Evolutionary conservation across 306 rosid species (phyloP), one percentile per base, ranked within the genome.

Genomic region (Arachis stenosperma): DNA sequence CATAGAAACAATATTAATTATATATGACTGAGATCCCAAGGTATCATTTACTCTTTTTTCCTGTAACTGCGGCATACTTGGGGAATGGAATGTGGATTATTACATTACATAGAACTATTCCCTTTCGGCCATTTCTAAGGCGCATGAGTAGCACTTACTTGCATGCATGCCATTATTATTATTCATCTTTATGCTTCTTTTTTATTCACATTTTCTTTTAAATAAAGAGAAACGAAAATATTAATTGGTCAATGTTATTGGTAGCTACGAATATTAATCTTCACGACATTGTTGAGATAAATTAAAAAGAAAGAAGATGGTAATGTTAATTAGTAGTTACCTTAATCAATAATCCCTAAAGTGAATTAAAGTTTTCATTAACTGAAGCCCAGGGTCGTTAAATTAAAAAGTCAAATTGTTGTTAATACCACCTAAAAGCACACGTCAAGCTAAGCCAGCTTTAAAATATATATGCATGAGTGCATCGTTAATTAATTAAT

Each of bases 11-110:
- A 33, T 33, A 33, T 33, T 33, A 33, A 33, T 33, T 2, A 33
- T 33, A 33, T 43, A 39, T 12, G 58, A 33, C 73, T 75, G 67
- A 53, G 85, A 84, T 84, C 81, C 85, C 85, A 78, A 84, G 76
- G 56, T 64, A 74, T 74, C 77, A 75, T 78, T 78, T 74, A 78
- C 58, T 65, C 6, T 67, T 60, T 75, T 75, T 70, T 70, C 88
- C 85, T 84, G 11, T 17, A 81, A 78, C 71, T 78, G 59, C 88
- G 84, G 11, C 88, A 75, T 75, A 78, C 85, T 81, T 71, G 83
- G 71, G 77, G 85, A 81, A 22, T 76, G 54, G 2, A 78, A 65
- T 75, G 72, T 76, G 78, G 53, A 69, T 84, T 33, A 33, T 33
- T 33, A 33, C 37, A 33, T 33, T 77, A 46, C 82, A 22, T 22